Conservation (phyloP, 192 early-diverging fungal genomes). For the Rhizophagus sp. region DNA sequence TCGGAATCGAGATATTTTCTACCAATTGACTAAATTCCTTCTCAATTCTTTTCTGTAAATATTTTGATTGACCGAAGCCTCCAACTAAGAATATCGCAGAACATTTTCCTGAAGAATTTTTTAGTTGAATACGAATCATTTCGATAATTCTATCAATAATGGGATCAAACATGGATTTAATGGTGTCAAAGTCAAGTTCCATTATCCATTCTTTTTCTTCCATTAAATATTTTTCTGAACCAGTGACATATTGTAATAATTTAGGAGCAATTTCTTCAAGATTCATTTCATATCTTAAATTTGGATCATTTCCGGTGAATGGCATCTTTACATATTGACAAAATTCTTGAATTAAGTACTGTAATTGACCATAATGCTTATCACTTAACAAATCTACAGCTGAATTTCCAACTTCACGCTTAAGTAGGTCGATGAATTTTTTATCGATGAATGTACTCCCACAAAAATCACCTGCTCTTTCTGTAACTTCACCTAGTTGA, state of each 20-base stretch:
- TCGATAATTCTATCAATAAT: constrained; percentile 52
- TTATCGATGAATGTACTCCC: constrained; percentile 3
- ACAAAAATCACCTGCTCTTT: background rate
- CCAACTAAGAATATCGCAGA: constrained; percentile 58
- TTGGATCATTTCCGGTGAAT: background rate
- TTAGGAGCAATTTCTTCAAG: background rate
- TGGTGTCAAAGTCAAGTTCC: constrained; percentile 42
- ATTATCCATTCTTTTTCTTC: constrained; percentile 48
- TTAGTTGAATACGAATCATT: constrained; percentile 51
- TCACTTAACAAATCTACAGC: background rate
- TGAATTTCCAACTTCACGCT: background rate
- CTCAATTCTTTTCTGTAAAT: constrained; percentile 49
- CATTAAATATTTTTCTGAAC: constrained; percentile 17
- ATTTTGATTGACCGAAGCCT: constrained; percentile 56
- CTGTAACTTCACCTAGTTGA: constrained; percentile 2
- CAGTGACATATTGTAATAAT: background rate
- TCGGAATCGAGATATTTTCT: constrained; percentile 47
- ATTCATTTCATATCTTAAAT: background rate
- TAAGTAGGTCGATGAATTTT: constrained; percentile 9
- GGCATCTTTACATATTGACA: background rate
- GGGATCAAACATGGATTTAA: constrained; percentile 56
- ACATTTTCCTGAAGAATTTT: constrained; percentile 38
- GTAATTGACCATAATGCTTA: constrained; percentile 5
- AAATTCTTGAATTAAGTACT: constrained; percentile 13
- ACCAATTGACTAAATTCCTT: constrained; percentile 45